Evolutionary conservation across 345 rosid genomes (phyloP), one percentile per base, ranked within the genome.

Genomic region (Populus nigra): DNA sequence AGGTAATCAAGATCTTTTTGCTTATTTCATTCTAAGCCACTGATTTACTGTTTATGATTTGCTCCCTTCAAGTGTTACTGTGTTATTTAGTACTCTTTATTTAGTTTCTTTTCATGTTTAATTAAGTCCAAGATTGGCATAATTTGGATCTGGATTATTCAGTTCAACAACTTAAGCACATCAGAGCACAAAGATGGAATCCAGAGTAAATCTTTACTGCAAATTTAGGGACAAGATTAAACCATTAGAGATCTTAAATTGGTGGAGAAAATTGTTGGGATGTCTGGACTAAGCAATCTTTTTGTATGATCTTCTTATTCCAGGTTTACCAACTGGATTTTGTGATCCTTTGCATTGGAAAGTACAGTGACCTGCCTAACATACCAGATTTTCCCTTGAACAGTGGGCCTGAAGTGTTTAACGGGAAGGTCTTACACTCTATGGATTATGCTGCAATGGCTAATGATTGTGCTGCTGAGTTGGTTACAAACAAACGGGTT

Each of bases 341-440:
- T 68, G 88, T 84, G 69, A 76, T 88, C 33, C 65, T 88, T 0
- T 76, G 89, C 73, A 43, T 83, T 20, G 88, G 89, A 39, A 81
- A 23, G 78, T 86, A 61, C 78, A 81, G 89, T 68, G 88, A 82
- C 69, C 33, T 87, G 29, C 88, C 82, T 7, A 78, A 67, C 49
- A 36, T 39, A 25, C 87, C 84, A 0, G 73, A 78, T 1, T 86
- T 86, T 75, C 84, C 85, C 0, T 2, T 69, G 3, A 70, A 66
- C 65, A 27, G 80, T 70, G 89, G 87, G n/a, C 84, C 84, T 15
- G 81, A 80, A 67, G 84, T 73, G 12, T 86, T 86, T 47, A 33
- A 73, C 0, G 85, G 87, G 2, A 35, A 78, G 72, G 89, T 80
- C 73, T 39, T 86, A 13, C 85, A 84, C 63, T 84, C 89, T 69